Conservation (phyloP, 2,329 filamentous ascomycete genomes). For the Cytospora paraplurivora region DNA sequence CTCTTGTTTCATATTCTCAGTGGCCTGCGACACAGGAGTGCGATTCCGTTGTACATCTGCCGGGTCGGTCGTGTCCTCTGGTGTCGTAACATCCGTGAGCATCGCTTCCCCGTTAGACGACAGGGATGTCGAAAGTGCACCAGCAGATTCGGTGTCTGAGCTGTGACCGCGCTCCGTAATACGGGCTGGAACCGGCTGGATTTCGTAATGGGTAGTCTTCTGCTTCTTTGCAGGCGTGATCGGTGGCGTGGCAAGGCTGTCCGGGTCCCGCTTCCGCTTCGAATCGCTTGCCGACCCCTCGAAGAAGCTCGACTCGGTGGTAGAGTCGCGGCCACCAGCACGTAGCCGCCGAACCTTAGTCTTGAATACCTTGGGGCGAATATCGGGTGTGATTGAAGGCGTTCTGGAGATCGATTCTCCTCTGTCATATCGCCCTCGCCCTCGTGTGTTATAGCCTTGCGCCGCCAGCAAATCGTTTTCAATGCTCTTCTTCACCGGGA, state of each 20-base stretch:
- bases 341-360: constrained; percentile 40
- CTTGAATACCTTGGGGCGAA: constrained; percentile 54
- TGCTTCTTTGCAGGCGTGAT: constrained; percentile 56
- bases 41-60: constrained; percentile 40
- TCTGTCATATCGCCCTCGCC: constrained; percentile 54
- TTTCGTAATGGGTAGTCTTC: constrained; percentile 41
- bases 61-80: constrained; percentile 50
- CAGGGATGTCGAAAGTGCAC: constrained; percentile 38
- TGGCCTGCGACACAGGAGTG: constrained; percentile 36
- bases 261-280: constrained; percentile 48
- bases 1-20: constrained; percentile 39
- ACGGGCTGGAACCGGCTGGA: constrained; percentile 34
- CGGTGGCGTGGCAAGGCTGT: constrained; percentile 55
- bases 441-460: constrained; percentile 59
- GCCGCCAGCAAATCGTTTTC: constrained; percentile 48
- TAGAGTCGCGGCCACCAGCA: constrained; percentile 38
- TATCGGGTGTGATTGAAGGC: constrained; percentile 58
- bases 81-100: constrained; percentile 52
- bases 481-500: constrained; percentile 53
- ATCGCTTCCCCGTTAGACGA: constrained; percentile 37
- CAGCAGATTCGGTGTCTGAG: constrained; percentile 40
- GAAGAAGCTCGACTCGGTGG: constrained; percentile 39
- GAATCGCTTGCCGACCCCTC: constrained; percentile 33
- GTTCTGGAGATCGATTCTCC: constrained; percentile 55
- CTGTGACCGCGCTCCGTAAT: constrained; percentile 42